These are phyloP conservation scores for Yamadazyma tumulicola DNA, from an alignment of 805 yeast species.

Conservation along the genomic window DNA sequence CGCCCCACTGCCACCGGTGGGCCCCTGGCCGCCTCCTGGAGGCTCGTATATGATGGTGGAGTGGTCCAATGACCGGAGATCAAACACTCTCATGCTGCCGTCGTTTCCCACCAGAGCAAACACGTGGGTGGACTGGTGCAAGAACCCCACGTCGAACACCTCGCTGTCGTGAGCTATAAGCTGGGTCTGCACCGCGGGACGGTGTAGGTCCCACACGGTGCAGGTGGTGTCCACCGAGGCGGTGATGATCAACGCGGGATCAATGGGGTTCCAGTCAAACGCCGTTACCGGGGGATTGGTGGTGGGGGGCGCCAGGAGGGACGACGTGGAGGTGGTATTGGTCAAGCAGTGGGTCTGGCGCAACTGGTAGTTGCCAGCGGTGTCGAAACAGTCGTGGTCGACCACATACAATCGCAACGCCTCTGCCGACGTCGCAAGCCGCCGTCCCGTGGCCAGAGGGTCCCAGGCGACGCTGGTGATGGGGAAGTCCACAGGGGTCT, in stretches of 20 bases:
- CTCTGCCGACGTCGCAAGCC: constrained; percentile 70
- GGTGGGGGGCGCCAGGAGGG: too few species aligned
- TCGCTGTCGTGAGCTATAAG: constrained; percentile 95
- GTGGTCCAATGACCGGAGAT: constrained; percentile 83
- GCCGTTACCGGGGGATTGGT: constrained; percentile 86
- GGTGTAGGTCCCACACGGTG: constrained; percentile 84
- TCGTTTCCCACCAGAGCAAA: constrained; percentile 95
- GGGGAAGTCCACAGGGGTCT: constrained; percentile 59
- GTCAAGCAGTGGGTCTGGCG: constrained; percentile 40
- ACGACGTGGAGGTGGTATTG: constrained; percentile 33
- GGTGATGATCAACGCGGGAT: constrained; percentile 70
- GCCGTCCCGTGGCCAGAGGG: constrained; percentile 41
- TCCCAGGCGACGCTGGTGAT: constrained; percentile 76
- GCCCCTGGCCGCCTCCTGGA: constrained; percentile 19
- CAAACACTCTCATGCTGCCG: constrained; percentile 91
- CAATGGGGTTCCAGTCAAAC: constrained; percentile 85
- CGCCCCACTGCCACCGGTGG: constrained; percentile 1
- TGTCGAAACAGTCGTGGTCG: constrained; percentile 43
- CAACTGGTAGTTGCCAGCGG: constrained; percentile 33
- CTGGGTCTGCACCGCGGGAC: constrained; percentile 73
- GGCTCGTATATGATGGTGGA: constrained; percentile 94
- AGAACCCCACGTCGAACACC: constrained; percentile 87
- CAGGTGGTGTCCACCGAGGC: constrained; percentile 95
- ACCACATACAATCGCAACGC: constrained; percentile 62
- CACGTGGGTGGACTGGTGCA: constrained; percentile 67